Conservation (phyloP, 352 stramenopile species). For the Phytophthora pseudosyringae region DNA sequence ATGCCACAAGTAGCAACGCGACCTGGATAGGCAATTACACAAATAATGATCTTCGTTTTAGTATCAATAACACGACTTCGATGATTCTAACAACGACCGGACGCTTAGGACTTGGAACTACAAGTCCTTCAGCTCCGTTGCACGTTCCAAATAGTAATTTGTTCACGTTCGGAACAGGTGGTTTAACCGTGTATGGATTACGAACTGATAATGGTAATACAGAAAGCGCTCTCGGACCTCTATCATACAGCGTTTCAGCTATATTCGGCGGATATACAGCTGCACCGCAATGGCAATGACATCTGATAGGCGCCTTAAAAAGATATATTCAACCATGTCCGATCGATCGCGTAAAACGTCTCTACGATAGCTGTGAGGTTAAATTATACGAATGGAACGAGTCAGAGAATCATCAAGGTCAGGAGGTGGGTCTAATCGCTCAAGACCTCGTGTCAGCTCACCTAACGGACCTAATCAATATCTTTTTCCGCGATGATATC, state of each 20-base stretch:
- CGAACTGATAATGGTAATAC: too few relatives aligned
- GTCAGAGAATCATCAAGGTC: too few relatives aligned
- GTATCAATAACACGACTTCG: conserved; percentile 1
- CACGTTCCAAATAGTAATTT: too few relatives aligned
- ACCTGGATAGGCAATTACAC: background rate
- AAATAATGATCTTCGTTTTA: conserved; percentile 13
- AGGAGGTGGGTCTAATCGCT: too few relatives aligned
- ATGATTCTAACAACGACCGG: conserved; percentile 7
- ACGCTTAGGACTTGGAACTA: conserved; percentile 5
- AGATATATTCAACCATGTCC: conserved; percentile 5
- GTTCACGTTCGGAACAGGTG: too few relatives aligned
- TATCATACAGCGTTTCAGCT: background rate
- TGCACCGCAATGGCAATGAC: conserved; percentile 4
- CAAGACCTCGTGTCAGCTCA: conserved; percentile 2
- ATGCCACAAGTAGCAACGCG: background rate
- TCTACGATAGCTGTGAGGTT: conserved; percentile 10
- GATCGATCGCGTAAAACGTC: background rate
- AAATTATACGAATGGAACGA: conserved; percentile 10
- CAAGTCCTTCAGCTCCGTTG: background rate
- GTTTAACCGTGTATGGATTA: too few relatives aligned
- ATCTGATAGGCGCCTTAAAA: conserved; percentile 8
- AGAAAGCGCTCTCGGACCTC: conserved; percentile 4
- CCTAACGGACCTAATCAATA: conserved; percentile 5
- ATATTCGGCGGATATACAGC: conserved; percentile 7
- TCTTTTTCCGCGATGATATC: too few relatives aligned